A percentile compares a stretch with the other conserved stretches of the same genome.
These are phyloP conservation scores for Backusella liffmaniae DNA, from an alignment of 192 early-diverging fungal genomes.

Conservation along the genomic window DNA sequence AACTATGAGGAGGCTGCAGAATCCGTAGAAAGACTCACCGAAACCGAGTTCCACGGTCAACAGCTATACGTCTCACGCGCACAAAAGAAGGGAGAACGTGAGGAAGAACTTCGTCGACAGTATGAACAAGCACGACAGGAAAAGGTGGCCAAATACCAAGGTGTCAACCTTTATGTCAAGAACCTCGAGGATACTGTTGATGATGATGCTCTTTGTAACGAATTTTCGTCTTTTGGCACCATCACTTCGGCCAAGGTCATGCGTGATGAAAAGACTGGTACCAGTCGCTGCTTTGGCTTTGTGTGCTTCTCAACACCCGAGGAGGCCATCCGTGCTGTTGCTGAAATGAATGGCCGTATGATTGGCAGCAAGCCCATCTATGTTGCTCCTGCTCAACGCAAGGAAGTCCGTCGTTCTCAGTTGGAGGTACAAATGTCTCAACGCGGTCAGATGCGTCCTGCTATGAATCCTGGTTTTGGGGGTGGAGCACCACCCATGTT, in stretches of 20 bases:
- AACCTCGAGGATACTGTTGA: constrained; percentile 97
- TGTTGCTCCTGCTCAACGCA: constrained; percentile 97
- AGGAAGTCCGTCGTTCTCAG: constrained; percentile 94
- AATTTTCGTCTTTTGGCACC: constrained; percentile 93
- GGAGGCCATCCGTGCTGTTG: constrained; percentile 97
- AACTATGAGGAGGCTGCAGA: constrained; percentile 84
- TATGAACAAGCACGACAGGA: constrained; percentile 95
- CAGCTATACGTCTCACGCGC: constrained; percentile 94
- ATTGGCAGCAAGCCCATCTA: constrained; percentile 95
- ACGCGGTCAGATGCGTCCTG: constrained; percentile 73
- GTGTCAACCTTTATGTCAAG: constrained; percentile 98
- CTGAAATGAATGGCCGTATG: constrained; percentile 99
- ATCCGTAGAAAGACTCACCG: constrained; percentile 93
- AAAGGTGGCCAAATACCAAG: constrained; percentile 98
- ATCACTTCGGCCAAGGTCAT: constrained; percentile 99
- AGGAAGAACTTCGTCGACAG: constrained; percentile 93
- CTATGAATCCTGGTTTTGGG: constrained; percentile 41
- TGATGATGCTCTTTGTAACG: constrained; percentile 94
- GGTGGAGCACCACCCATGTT: constrained; percentile 42
- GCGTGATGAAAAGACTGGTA: constrained; percentile 83
- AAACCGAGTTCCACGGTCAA: constrained; percentile 88
- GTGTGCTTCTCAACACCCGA: constrained; percentile 99
- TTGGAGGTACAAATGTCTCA: constrained; percentile 95
- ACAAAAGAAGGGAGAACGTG: constrained; percentile 98
- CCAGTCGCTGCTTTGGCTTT: constrained; percentile 95